These are phyloP conservation scores for Viridothelium virens DNA, from an alignment of 495 filamentous ascomycete species.

Conservation along the genomic window DNA sequence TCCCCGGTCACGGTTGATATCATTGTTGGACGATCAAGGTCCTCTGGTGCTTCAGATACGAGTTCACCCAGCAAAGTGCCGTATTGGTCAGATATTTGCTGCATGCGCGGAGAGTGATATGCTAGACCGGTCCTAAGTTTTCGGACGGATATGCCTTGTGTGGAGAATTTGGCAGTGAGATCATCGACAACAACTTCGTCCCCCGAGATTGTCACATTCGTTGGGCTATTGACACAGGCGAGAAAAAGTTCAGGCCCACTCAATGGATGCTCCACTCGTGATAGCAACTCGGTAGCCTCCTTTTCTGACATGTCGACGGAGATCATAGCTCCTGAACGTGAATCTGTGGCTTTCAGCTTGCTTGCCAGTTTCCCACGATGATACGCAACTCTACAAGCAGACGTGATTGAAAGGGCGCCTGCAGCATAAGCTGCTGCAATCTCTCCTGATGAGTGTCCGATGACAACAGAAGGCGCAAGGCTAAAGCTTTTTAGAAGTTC, in stretches of 20 bases:
- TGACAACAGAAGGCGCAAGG: constrained; percentile 35
- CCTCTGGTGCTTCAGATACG: not conserved
- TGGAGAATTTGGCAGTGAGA: not conserved
- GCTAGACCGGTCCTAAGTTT: constrained; percentile 10
- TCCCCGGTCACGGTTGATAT: not conserved
- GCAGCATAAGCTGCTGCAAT: constrained; percentile 56
- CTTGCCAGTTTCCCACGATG: constrained; percentile 29
- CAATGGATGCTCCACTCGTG: not conserved
- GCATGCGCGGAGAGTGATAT: constrained; percentile 56
- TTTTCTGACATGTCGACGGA: constrained; percentile 17
- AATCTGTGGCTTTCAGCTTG: not conserved
- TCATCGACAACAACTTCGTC: constrained; percentile 21
- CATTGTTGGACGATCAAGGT: not conserved
- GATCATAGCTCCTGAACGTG: constrained; percentile 21
- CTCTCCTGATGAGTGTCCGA: constrained; percentile 58
- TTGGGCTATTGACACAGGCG: constrained; percentile 36
- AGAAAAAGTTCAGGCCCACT: not conserved
- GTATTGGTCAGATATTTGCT: constrained; percentile 17
- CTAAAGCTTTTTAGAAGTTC: constrained; percentile 28
- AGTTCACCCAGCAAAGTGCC: not conserved
- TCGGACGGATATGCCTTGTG: not conserved
- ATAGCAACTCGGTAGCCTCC: not conserved
- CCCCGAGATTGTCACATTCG: constrained; percentile 30
- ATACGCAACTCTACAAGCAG: constrained; percentile 39
- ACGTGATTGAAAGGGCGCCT: constrained; percentile 39